A percentile compares a stretch with the other conserved stretches of the same genome.
These are phyloP conservation scores for Myxozyma nipponensis DNA, from an alignment of 805 yeast species.

Conservation along the genomic window DNA sequence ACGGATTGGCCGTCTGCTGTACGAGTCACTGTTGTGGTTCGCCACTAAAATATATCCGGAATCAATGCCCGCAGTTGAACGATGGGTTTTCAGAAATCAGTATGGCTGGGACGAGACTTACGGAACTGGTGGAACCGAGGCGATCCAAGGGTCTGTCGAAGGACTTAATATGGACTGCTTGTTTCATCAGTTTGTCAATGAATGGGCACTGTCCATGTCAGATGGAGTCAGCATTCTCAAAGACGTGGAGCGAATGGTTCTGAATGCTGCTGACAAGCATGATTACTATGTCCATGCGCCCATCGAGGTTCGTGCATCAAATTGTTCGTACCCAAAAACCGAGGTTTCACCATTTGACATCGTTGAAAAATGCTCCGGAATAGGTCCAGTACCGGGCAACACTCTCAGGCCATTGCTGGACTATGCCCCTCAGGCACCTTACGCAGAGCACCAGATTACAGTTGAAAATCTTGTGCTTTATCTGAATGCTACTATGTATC, in stretches of 20 bases:
- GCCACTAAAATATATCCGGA: conserved; percentile 70
- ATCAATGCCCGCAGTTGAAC: conserved; percentile 79
- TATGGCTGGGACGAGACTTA: conserved; percentile 72
- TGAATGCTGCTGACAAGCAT: conserved; percentile 54
- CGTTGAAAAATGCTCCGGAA: conserved; percentile 13
- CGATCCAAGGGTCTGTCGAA: conserved; percentile 75
- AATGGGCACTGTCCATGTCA: conserved; percentile 90
- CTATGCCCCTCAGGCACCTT: conserved; percentile 64
- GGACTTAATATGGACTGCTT: conserved; percentile 95
- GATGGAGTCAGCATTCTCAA: conserved; percentile 28
- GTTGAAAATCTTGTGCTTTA: conserved; percentile 79
- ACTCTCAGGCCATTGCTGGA: conserved; percentile 76
- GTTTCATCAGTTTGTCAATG: conserved; percentile 89
- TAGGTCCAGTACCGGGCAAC: conserved; percentile 83
- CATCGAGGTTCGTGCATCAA: conserved; percentile 88
- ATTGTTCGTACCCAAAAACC: conserved; percentile 46
- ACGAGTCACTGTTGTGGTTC: conserved; percentile 74
- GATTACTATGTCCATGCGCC: conserved; percentile 91
- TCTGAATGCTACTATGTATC: conserved; percentile 90
- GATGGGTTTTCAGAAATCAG: conserved; percentile 78
- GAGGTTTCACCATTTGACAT: conserved; percentile 18
- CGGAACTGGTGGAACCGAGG: conserved; percentile 48
- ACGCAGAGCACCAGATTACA: conserved; percentile 49
- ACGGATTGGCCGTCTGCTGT: conserved; percentile 67
- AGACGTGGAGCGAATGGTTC: conserved; percentile 58